Evolutionary conservation across 345 rosid species (phyloP).

Genomic region (Erucastrum elatum): DNA sequence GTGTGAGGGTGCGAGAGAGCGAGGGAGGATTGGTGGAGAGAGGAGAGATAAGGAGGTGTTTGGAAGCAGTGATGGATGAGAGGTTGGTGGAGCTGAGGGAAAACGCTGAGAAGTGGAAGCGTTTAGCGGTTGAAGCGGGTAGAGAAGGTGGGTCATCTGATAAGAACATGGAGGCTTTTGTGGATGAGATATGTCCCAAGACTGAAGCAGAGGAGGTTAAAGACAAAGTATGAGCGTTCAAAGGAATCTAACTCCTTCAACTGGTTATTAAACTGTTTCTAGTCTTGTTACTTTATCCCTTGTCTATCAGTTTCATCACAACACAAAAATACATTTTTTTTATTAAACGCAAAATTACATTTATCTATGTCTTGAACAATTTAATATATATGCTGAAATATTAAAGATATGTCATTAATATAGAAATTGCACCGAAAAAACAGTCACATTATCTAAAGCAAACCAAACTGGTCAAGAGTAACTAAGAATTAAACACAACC

Average conservation of each 20-base stretch:
- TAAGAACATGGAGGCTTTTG: constrained; percentile 53
- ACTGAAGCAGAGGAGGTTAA: no score
- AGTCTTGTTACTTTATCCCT: no score
- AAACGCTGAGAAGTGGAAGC: constrained; percentile 59
- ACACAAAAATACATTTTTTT: no score
- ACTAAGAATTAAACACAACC: not conserved
- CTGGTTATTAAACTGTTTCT: no score
- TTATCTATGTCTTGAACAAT: no score
- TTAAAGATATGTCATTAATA: no score
- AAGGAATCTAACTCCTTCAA: no score
- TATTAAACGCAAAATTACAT: no score
- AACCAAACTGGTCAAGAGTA: not conserved
- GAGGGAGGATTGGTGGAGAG: constrained; percentile 49
- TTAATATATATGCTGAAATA: no score
- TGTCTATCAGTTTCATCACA: no score
- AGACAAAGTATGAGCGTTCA: no score
- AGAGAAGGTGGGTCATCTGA: constrained; percentile 55
- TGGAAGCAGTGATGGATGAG: constrained; percentile 56
- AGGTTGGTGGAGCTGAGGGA: constrained; percentile 41
- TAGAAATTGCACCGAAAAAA: not conserved
- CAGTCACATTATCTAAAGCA: not conserved
- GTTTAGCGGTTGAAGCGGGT: constrained; percentile 49
- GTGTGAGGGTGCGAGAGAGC: constrained; percentile 52
- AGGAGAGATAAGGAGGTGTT: constrained; percentile 59
- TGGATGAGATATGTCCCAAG: constrained; percentile 32